Percentiles rank a stretch among this genome's conserved stretches.
Conservation (phyloP, 75 land plant genomes). For the Selaginella tamariscina region DNA sequence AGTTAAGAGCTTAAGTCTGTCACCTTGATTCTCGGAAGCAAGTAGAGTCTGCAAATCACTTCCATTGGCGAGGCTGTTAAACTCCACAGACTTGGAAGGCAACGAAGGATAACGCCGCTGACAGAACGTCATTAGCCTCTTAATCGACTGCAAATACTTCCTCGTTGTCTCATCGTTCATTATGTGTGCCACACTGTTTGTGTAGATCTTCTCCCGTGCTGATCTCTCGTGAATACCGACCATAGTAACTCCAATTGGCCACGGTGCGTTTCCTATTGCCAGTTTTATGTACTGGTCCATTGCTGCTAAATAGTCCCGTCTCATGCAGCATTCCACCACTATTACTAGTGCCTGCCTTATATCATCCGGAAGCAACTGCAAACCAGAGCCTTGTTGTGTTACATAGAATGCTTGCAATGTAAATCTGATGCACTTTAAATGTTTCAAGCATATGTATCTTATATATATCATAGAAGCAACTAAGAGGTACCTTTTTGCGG, state of each 20-base stretch:
- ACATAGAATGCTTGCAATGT: background rate
- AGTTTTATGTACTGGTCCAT: conserved; percentile 96
- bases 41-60: conserved; percentile 88
- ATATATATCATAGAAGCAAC: background rate
- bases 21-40: conserved; percentile 51
- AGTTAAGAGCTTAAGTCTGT: no score
- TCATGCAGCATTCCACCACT: conserved; percentile 70
- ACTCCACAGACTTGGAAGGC: conserved; percentile 95
- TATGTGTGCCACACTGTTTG: conserved; percentile 97
- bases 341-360: conserved; percentile 70
- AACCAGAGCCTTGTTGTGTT: background rate
- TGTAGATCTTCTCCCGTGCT: conserved; percentile 95
- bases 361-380: conserved; percentile 85
- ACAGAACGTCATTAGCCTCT: conserved; percentile 91
- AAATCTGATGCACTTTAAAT: no score
- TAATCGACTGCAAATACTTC: conserved; percentile 87
- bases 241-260: conserved; percentile 99
- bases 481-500: conserved; percentile 51
- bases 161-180: conserved; percentile 99
- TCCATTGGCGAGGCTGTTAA: conserved; percentile 95
- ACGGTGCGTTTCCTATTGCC: conserved; percentile 98
- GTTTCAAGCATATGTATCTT: background rate
- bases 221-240: conserved; percentile 99
- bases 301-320: conserved; percentile 85
- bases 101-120: conserved; percentile 81